phyloP scores from a whole-genome alignment of 345 rosid species.

The Boechera retrofracta region DNA sequence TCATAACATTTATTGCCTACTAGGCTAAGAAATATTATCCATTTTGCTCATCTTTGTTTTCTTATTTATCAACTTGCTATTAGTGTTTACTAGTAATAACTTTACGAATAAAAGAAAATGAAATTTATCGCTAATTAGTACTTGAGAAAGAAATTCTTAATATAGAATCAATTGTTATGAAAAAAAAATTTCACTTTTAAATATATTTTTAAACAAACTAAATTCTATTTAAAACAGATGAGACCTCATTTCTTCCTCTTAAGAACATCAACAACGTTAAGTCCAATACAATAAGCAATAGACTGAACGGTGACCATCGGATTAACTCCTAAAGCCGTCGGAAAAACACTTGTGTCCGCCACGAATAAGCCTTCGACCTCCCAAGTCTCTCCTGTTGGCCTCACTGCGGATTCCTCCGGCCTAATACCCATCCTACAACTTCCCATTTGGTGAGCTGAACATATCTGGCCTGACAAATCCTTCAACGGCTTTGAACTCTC shows the following conservation, averaged over 20 bases:
- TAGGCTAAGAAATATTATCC: neutral
- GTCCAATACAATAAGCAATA: conserved; percentile 78
- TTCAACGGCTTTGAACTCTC: conserved; percentile 62
- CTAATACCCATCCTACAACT: conserved; percentile 84
- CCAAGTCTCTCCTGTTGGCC: conserved; percentile 81
- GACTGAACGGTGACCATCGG: conserved; percentile 91
- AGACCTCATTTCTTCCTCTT: conserved; percentile 39
- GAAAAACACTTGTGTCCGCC: conserved; percentile 87
- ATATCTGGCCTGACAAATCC: conserved; percentile 52
- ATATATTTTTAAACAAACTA: neutral
- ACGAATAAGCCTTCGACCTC: conserved; percentile 71
- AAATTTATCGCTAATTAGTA: neutral
- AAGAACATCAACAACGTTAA: conserved; percentile 60
- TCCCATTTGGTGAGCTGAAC: conserved; percentile 95
- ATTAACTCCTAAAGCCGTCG: conserved; percentile 85
- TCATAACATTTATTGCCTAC: conserved; percentile 4
- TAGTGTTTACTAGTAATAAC: neutral
- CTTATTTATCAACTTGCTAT: conserved; percentile 15
- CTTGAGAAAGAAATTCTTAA: neutral
- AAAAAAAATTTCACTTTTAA: neutral
- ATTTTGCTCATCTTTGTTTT: conserved; percentile 8
- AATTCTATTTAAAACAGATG: neutral
- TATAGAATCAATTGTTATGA: neutral
- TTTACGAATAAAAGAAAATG: neutral
- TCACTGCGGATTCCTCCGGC: conserved; percentile 66